A percentile compares a stretch with the other conserved stretches of the same genome.
Evolutionary conservation across 768 basidiomycete species (phyloP).

Genomic region (Russula lepida): DNA sequence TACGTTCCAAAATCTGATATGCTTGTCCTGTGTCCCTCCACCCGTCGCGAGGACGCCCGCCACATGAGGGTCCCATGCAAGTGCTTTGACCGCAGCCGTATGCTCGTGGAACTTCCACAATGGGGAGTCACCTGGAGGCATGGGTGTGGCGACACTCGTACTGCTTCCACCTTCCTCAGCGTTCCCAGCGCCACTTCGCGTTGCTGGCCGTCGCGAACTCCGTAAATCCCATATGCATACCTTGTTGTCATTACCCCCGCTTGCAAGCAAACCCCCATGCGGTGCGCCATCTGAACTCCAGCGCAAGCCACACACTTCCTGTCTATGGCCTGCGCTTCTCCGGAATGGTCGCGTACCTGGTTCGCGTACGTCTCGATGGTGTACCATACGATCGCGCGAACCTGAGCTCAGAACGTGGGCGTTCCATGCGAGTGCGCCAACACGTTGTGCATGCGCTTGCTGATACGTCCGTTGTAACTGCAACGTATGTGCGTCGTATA

Average conservation of each 20-base stretch:
- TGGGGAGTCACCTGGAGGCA: constrained; percentile 47
- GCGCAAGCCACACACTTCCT: constrained; percentile 93
- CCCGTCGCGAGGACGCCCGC: constrained; percentile 87
- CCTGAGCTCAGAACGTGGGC: constrained; percentile 79
- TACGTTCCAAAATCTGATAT: constrained; percentile 96
- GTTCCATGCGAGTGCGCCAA: constrained; percentile 95
- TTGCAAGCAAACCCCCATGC: constrained; percentile 60
- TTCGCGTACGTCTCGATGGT: constrained; percentile 88
- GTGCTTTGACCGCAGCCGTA: constrained; percentile 93
- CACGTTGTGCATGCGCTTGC: constrained; percentile 78
- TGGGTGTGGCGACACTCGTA: constrained; percentile 25
- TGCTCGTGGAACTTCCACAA: constrained; percentile 96
- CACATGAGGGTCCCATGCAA: constrained; percentile 97
- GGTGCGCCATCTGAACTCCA: constrained; percentile 62
- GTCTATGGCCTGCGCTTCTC: constrained; percentile 65
- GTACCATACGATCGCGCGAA: constrained; percentile 82
- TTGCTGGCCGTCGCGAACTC: constrained; percentile 42
- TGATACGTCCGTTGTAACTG: constrained; percentile 73
- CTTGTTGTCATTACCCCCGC: constrained; percentile 98
- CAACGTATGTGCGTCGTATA: constrained; percentile 83
- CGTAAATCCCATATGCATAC: constrained; percentile 94
- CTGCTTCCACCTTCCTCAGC: constrained; percentile 25
- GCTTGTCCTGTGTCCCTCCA: constrained; percentile 98
- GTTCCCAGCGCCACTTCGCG: constrained; percentile 23
- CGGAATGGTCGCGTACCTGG: constrained; percentile 54